Base-by-base conservation (phyloP, 495 filamentous ascomycete genomes). In the Hypoxylon cercidicola region DNA sequence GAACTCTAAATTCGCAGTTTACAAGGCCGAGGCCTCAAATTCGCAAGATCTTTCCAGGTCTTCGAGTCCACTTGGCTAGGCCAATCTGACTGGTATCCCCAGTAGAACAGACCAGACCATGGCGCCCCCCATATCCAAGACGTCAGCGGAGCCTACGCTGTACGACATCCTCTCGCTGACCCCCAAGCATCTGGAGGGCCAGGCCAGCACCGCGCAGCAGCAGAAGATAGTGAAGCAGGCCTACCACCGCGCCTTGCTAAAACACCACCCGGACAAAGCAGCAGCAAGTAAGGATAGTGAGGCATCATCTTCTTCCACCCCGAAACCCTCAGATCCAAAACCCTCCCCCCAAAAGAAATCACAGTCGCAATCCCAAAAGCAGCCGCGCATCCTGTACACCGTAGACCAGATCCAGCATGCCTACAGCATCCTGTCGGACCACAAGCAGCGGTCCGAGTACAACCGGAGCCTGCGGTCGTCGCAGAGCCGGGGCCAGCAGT, bases 351-450 rank as follows among this genome's bases (percentile, higher is more conserved):
- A 15, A 20, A 43, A 43, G 8, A 15, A 10, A 13, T 40, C 66
- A 18, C 60, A 51, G 2, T 15, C 41, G 50, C 30, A 53, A 19
- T 20, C 21, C 37, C 34, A 55, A 64, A 32, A 55, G 56, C 59
- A 41, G 34, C 35, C 58, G n/a, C 56, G 47, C 13, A 46, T 66
- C 55, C 25, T 28, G 30, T 85, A 81, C 73, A 77, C 88, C 10
- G 82, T 97, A 52, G 93, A 97, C 76, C 84, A 92, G 62, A 94
- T 97, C 60, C 85, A 90, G 13, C 73, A 82, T 16, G 93, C 93
- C 53, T 95, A 89, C 78, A 83, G 84, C 15, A 85, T 84, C 1
- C 85, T 97, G 34, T 88, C 86, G 0, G 81, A 87, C 54, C 82
- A 86, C 0, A 28, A 50, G 21, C 71, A 82, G 10, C 84, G 90